Base-by-base conservation (phyloP, 192 early-diverging fungal genomes). In the Backusella morwellensis region DNA sequence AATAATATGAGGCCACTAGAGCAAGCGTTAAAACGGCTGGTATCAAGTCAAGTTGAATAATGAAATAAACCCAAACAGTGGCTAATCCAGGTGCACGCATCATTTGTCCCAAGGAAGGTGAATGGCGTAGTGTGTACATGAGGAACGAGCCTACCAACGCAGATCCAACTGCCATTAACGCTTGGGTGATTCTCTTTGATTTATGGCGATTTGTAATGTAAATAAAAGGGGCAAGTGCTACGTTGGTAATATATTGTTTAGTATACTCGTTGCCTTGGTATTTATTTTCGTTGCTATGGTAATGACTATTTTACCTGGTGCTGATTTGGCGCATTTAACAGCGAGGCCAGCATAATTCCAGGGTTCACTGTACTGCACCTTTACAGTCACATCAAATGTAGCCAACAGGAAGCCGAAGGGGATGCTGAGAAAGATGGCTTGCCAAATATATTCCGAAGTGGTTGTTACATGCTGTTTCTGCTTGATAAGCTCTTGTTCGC, bases 51-150 rank as follows among this genome's bases (percentile, higher is more conserved):
- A 88, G 66, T 26, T 88, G 87, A 0, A 88, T 84, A 40, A 86
- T 83, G 47, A 86, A 86, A 42, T 92, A 91, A 41, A 93, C 86
- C 82, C 91, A 89, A 44, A 93, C 82, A 17, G 92, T 93, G n/a
- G 90, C 88, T 50, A 93, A 80, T 5, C 92, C 92, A 1, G 92
- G 92, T 9, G 90, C 88, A 11, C 90, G 88, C 38, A 88, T 82
- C 92, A 93, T 93, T 71, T 90, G 89, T 7, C 92, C 92, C 72
- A 93, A 81, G 0, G 91, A 88, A 3, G 92, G 90, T 6, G 92
- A 87, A 38, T 90, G 84, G 71, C 86, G 73, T 75, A 90, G 84
- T 26, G 90, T 90, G 71, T 91, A 87, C 19, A 93, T 59, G 70
- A 93, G 88, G 72, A 90, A 91, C 54, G 87, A 87, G 19, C 92